Percentiles rank a stretch among this genome's conserved stretches.
Evolutionary conservation across 768 basidiomycete genomes (phyloP).

Genomic region (Cubamyces lactineus): DNA sequence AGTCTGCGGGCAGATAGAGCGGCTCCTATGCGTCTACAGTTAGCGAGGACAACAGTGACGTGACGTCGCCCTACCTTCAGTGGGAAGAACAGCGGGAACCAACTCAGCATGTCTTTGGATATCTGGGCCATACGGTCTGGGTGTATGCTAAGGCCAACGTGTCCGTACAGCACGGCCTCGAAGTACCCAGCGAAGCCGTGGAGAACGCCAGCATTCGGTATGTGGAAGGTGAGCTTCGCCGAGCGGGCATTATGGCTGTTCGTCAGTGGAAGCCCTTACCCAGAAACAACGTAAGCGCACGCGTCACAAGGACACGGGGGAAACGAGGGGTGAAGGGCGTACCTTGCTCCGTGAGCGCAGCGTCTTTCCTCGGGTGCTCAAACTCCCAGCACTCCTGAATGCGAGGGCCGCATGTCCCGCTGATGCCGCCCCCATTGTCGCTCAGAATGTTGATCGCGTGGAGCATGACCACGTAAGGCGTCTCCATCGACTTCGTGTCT

Average conservation of each 20-base stretch:
- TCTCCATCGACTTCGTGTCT: conserved; percentile 79
- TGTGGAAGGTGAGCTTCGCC: conserved; percentile 84
- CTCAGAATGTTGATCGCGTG: conserved; percentile 90
- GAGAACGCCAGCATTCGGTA: conserved; percentile 91
- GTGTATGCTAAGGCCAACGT: conserved; percentile 91
- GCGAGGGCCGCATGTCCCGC: conserved; percentile 74
- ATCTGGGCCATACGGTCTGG: conserved; percentile 84
- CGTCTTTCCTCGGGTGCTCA: conserved; percentile 86
- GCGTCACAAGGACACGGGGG: neutral
- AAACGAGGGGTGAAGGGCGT: conserved; percentile 15
- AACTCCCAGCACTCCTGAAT: conserved; percentile 98
- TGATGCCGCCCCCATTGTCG: conserved; percentile 63
- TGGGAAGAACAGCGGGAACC: conserved; percentile 98
- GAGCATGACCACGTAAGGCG: conserved; percentile 99
- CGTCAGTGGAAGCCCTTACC: conserved; percentile 82
- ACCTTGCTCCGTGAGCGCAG: conserved; percentile 76
- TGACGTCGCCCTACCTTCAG: conserved; percentile 64
- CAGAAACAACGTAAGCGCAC: no score
- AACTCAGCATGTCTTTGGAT: conserved; percentile 97
- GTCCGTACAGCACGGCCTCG: conserved; percentile 90
- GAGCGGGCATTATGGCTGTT: conserved; percentile 95
- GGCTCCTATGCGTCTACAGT: conserved; percentile 64
- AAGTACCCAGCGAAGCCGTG: conserved; percentile 98
- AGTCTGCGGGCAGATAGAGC: conserved; percentile 88
- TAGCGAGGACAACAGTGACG: neutral